phyloP scores from a whole-genome alignment of 768 basidiomycete species.

The Calocybe indica region DNA sequence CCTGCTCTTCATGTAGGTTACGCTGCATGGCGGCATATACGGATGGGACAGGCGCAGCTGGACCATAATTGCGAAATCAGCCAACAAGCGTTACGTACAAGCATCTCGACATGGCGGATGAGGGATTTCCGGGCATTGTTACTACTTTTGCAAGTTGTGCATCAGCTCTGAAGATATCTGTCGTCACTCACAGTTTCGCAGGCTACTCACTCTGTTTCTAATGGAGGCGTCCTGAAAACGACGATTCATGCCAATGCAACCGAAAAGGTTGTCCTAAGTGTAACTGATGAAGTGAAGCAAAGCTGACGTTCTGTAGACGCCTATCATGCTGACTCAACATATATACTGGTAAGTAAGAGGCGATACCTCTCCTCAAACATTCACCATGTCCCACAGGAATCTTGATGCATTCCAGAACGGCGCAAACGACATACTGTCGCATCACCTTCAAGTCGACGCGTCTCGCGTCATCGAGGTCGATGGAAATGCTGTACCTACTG shows the following conservation, averaged over 20 bases:
- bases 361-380: not conserved
- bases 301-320: conserved; percentile 24
- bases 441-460: conserved; percentile 18
- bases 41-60: conserved; percentile 53
- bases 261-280: conserved; percentile 20
- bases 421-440: conserved; percentile 20
- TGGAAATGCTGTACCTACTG: conserved; percentile 25
- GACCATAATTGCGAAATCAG: conserved; percentile 35
- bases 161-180: not conserved
- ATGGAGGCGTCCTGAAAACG: conserved; percentile 34
- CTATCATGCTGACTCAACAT: conserved; percentile 49
- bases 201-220: conserved; percentile 39
- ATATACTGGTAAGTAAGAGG: conserved; percentile 34
- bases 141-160: conserved; percentile 27
- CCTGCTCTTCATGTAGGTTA: conserved; percentile 26
- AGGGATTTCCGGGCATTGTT: conserved; percentile 46
- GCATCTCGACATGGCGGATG: conserved; percentile 40
- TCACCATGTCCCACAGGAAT: conserved; percentile 24
- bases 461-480: conserved; percentile 24
- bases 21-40: conserved; percentile 44
- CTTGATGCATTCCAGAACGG: conserved; percentile 42
- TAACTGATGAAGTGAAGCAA: not conserved
- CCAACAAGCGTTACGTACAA: conserved; percentile 41
- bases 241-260: conserved; percentile 35
- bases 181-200: conserved; percentile 9